Evolutionary conservation across 257 asterid genomes (phyloP), one percentile per base, ranked within the genome.

Genomic region (Ilex asprella): DNA sequence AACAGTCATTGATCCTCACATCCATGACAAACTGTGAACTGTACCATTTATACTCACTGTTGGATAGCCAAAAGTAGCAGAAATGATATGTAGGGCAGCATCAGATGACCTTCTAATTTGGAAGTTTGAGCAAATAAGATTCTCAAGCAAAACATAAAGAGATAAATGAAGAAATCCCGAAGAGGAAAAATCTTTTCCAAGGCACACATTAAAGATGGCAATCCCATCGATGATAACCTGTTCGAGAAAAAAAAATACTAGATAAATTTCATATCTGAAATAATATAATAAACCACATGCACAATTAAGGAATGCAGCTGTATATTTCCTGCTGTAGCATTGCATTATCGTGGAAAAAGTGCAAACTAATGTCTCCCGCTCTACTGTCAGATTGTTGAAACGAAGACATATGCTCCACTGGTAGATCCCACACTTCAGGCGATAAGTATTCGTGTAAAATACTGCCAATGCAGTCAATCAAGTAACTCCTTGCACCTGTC

Each of bases 131-230:
- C 96, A 85, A 57, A 86, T 87, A 58, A 93, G 73, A 78, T 80
- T 93, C 78, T 89, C 95, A 65, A 93, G 97, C 83, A 93, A 78
- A 79, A 79, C 75, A 76, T 85, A 89, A 64, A 93, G 92, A 46
- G 94, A 93, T 41, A 88, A 79, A 78, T 87, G 97, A 78, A 93
- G 99, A 78, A 93, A 93, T 70, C 99, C 99, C 47, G 79, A 77
- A 2, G 90, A 87, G 10, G 94, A 87, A 72, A 87, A 93, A 30
- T 81, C 83, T 68, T 76, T 71, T 55, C 92, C 87, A 63, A 93
- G 84, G 77, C 90, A 87, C 63, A 84, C 76, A 64, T 80, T 73
- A 73, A 82, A 87, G 77, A 87, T 65, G 59, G 96, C 99, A 31
- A 87, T 82, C 55, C 99, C 99, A 74, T 93, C 97, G 67, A 82